phyloP scores from a whole-genome alignment of 805 yeast species.

The Brettanomyces naardenensis region DNA sequence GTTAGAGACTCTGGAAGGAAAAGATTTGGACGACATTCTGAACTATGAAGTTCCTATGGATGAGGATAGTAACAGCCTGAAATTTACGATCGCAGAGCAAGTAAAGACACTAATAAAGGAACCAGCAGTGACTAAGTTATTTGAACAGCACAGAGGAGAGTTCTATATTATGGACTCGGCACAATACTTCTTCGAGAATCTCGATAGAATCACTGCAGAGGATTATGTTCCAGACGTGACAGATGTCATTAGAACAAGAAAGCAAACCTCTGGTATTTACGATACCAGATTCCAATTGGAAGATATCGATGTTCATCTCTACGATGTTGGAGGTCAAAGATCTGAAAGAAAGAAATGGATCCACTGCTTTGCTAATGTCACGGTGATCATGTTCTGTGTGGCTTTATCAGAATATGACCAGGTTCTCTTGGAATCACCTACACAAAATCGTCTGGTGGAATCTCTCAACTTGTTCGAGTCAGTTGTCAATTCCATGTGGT shows the following conservation, averaged over 20 bases:
- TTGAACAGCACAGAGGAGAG: conserved; percentile 53
- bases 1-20: conserved; percentile 24
- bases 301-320: conserved; percentile 52
- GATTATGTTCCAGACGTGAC: conserved; percentile 65
- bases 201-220: conserved; percentile 50
- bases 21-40: conserved; percentile 36
- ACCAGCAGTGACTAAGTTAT: conserved; percentile 48
- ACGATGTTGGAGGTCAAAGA: conserved; percentile 94
- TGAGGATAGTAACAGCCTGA: conserved; percentile 34
- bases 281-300: conserved; percentile 77
- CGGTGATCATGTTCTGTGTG: conserved; percentile 83
- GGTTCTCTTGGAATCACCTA: conserved; percentile 64
- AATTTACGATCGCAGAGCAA: conserved; percentile 39
- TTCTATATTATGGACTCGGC: conserved; percentile 87
- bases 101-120: conserved; percentile 48
- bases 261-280: conserved; percentile 87
- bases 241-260: conserved; percentile 80
- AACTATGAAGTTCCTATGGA: conserved; percentile 45
- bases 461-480: conserved; percentile 81
- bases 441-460: conserved; percentile 74
- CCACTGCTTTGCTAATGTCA: conserved; percentile 90
- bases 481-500: conserved; percentile 90
- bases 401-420: conserved; percentile 90
- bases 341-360: conserved; percentile 97
- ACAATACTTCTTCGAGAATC: conserved; percentile 60